Evolutionary conservation across 805 yeast species (phyloP).

Genomic region (Candida fluviatilis): DNA sequence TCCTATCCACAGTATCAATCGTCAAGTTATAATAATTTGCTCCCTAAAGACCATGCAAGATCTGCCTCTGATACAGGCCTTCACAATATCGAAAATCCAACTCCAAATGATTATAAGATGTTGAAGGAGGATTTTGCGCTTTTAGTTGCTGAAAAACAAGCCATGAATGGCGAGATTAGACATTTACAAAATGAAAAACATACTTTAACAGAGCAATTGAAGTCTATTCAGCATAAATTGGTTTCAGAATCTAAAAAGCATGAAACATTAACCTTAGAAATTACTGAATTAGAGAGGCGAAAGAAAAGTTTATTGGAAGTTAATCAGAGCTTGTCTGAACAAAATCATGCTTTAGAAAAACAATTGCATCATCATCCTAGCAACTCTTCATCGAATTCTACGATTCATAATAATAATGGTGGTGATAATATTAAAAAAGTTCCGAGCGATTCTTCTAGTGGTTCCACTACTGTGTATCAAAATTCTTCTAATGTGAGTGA

Average conservation of each 20-base stretch:
- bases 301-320: conserved; percentile 40
- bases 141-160: conserved; percentile 22
- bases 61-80: conserved; percentile 42
- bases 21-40: conserved; percentile 10
- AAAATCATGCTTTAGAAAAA: conserved; percentile 5
- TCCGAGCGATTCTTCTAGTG: conserved; percentile 9
- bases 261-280: conserved; percentile 44
- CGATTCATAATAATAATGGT: conserved; percentile 1
- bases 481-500: conserved; percentile 7
- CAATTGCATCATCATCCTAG: conserved; percentile 2
- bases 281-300: conserved; percentile 45
- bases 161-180: conserved; percentile 21
- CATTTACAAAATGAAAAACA: conserved; percentile 25
- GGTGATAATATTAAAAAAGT: conserved; percentile 3
- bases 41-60: conserved; percentile 26
- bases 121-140: conserved; percentile 36
- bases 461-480: conserved; percentile 6
- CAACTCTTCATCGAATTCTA: conserved; percentile 3
- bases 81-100: conserved; percentile 15
- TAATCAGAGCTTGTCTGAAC: conserved; percentile 21
- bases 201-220: conserved; percentile 19
- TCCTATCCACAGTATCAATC: conserved; percentile 17
- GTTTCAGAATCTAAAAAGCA: conserved; percentile 39
- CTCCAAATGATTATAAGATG: conserved; percentile 9
- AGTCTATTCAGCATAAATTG: conserved; percentile 39